These are phyloP conservation scores for Botrytis aclada DNA, from an alignment of 2,329 filamentous ascomycete species.

Conservation along the genomic window DNA sequence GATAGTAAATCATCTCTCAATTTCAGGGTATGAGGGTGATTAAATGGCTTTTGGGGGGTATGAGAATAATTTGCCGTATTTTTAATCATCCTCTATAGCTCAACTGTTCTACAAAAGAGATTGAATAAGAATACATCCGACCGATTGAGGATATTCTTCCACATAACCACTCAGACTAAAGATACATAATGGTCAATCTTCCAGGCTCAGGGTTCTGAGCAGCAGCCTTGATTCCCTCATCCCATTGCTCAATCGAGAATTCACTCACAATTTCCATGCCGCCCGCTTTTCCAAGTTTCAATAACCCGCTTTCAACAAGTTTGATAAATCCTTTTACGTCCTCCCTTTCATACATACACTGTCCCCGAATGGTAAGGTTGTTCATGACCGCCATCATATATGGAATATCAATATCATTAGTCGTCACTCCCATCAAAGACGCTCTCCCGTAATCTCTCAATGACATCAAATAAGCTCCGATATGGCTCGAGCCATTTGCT, in stretches of 20 bases:
- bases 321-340: slow-evolving; percentile 43
- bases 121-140: no score
- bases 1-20: no score
- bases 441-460: slow-evolving; percentile 36
- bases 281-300: slow-evolving; percentile 19
- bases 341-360: slow-evolving; percentile 46
- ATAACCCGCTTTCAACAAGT: slow-evolving; percentile 40
- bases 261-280: slow-evolving; percentile 11
- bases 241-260: slow-evolving; percentile 22
- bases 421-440: slow-evolving; percentile 38
- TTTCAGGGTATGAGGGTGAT: no score
- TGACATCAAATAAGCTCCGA: slow-evolving; percentile 39
- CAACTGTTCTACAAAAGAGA: not conserved
- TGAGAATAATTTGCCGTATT: no score
- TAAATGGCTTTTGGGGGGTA: no score
- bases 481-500: slow-evolving; percentile 42
- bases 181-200: not conserved
- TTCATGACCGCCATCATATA: slow-evolving; percentile 35
- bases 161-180: not conserved
- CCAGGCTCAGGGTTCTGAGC: slow-evolving; percentile 30
- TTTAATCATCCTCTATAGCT: no score
- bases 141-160: not conserved
- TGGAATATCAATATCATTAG: slow-evolving; percentile 35
- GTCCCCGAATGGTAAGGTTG: slow-evolving; percentile 42
- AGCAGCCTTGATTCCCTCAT: slow-evolving; percentile 20